Conservation (phyloP, 805 yeast species). For the Yarrowia keelungensis region DNA sequence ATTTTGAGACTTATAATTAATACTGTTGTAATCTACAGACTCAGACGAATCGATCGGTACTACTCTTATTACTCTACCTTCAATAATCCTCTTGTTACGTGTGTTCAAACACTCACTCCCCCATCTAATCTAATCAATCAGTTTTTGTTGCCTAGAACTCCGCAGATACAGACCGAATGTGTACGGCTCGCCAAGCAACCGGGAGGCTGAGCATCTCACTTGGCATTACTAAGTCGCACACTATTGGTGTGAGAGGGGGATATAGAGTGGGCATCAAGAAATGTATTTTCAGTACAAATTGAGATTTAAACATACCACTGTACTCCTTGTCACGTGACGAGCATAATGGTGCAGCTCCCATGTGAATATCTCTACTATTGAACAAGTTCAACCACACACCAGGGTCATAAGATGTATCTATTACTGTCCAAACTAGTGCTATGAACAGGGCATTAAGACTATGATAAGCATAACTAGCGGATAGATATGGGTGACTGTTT, state of each 20-base stretch:
- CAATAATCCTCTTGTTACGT: no score
- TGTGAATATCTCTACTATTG: neutral
- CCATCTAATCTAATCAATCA: constrained; percentile 13
- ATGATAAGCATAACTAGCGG: constrained; percentile 2
- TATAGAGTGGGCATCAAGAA: no score
- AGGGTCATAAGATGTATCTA: neutral
- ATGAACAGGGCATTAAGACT: constrained; percentile 1
- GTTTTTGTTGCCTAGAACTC: neutral
- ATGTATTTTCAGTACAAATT: no score
- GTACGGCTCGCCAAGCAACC: constrained; percentile 11
- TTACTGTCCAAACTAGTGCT: neutral
- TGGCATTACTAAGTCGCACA: constrained; percentile 4
- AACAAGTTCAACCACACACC: neutral
- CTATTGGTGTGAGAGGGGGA: neutral
- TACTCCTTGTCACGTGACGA: neutral
- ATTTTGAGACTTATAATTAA: no score
- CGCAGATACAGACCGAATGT: neutral
- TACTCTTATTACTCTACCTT: neutral
- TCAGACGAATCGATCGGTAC: neutral
- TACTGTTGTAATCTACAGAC: neutral
- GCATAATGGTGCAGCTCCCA: neutral
- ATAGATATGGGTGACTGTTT: neutral
- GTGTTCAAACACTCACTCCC: neutral
- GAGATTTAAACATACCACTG: neutral
- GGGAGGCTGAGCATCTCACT: constrained; percentile 4